Percentiles rank a stretch among this genome's conserved stretches.
Evolutionary conservation across 805 yeast genomes (phyloP).

Genomic region (Metschnikowia hibisci): DNA sequence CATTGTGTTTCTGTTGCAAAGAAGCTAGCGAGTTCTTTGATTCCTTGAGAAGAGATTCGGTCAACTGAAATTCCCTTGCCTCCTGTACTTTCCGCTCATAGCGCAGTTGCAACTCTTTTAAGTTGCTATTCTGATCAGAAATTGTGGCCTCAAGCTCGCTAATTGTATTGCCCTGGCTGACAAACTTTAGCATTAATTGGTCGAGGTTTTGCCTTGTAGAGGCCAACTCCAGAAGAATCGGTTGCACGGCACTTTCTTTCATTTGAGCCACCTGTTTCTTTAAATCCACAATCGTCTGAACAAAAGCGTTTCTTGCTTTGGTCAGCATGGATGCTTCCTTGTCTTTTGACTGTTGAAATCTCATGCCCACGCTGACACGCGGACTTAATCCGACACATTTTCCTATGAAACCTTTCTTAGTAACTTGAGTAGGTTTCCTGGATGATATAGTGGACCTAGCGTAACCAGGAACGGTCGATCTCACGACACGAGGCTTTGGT

Average conservation of each 20-base stretch:
- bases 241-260: background rate
- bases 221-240: background rate
- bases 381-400: background rate
- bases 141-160: background rate
- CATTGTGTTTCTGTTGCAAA: background rate
- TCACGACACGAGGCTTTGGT: background rate
- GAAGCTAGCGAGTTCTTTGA: background rate
- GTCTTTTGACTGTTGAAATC: background rate
- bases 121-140: background rate
- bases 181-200: slow-evolving; percentile 1
- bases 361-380: background rate
- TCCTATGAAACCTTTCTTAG: background rate
- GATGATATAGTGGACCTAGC: slow-evolving; percentile 33
- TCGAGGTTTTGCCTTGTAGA: background rate
- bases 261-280: background rate
- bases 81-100: background rate
- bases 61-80: background rate
- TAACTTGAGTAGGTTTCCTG: slow-evolving; percentile 9
- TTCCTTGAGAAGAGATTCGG: background rate
- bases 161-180: slow-evolving; percentile 1
- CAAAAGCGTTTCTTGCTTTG: background rate
- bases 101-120: background rate
- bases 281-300: background rate
- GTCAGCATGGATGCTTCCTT: background rate
- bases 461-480: slow-evolving; percentile 23